Base-by-base conservation (phyloP, 2,329 filamentous ascomycete genomes). In the Aspergillus sp. region DNA sequence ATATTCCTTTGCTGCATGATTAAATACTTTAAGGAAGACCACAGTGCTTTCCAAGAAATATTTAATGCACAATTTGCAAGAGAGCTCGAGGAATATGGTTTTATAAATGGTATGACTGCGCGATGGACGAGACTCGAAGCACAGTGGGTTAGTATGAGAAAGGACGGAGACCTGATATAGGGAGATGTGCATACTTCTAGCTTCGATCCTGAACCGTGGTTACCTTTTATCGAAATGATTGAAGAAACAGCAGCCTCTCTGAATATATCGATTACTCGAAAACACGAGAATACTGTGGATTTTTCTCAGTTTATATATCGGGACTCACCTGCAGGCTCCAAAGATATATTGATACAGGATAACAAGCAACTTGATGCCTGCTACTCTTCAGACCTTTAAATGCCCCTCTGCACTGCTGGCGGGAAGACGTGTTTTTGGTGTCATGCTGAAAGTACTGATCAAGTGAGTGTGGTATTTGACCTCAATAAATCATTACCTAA, bases 41-140 rank as follows among this genome's bases (percentile, higher is more conserved):
- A 5, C 12, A 26, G 18, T 1, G 55, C 54, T 0, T 68, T 64
- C 7, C 44, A 53, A 18, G 44, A 32, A 2, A 60, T 74, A 0
- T 74, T 76, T 26, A 72, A 67, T 11, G 11, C 48, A 0, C 51
- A 65, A 0, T 74, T 72, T 42, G 22, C 48, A n/a, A 8, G 47
- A 0, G 53, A 71, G 5, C 48, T 74, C 1, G 39, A 20, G 1
- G 32, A 59, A 0, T 58, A 58, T 53, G 70, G 67, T 0, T 67
- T 72, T 1, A 13, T 44, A 9, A 4, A 36, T 5, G 43, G 34
- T 56, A 48, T 0, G 45, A 4, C 12, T 7, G 32, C 41, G 4
- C 5, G 18, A 3, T 53, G 50, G 51, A 3, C 8, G 5, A 53
- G 7, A 32, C 42, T 53, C 9, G 5, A 57, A 3, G n/a, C 61